phyloP scores from a whole-genome alignment of 345 rosid species.

The Citrus hindsii region DNA sequence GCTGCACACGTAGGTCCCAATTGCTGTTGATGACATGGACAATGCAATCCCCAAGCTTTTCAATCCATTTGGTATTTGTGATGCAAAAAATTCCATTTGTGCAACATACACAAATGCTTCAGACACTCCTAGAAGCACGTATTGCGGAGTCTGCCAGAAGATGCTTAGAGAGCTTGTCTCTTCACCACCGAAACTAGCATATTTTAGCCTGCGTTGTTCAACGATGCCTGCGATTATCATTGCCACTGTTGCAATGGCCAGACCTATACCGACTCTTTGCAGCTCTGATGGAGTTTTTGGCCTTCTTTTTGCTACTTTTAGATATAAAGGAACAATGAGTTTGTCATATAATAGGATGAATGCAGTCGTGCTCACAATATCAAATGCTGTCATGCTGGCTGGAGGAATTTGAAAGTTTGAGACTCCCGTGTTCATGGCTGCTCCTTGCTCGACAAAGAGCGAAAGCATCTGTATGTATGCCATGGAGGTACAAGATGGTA shows the following conservation, averaged over 20 bases:
- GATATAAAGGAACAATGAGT: constrained; percentile 22
- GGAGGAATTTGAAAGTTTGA: constrained; percentile 35
- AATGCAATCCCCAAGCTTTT: constrained; percentile 35
- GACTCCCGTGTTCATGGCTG: constrained; percentile 33
- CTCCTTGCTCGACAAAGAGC: constrained; percentile 40
- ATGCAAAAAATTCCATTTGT: constrained; percentile 35
- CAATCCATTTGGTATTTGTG: constrained; percentile 32
- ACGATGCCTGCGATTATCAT: constrained; percentile 28
- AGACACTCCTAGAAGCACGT: constrained; percentile 28
- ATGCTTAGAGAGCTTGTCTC: constrained; percentile 30
- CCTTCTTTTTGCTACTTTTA: constrained; percentile 20
- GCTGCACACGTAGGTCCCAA: constrained; percentile 27
- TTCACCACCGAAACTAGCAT: not conserved
- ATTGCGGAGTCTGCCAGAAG: constrained; percentile 43
- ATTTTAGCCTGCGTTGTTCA: constrained; percentile 28
- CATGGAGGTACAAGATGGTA: constrained; percentile 26
- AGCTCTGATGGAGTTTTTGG: constrained; percentile 27
- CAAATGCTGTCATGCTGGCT: constrained; percentile 37
- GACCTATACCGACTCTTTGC: constrained; percentile 29
- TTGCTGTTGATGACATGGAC: constrained; percentile 34
- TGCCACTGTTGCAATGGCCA: constrained; percentile 23
- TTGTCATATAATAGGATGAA: constrained; percentile 31
- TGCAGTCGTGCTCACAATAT: constrained; percentile 24
- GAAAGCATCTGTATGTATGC: constrained; percentile 31
- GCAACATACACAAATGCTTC: constrained; percentile 34